Evolutionary conservation across 768 basidiomycete genomes (phyloP).

Genomic region (Podaxis mareebaensis): DNA sequence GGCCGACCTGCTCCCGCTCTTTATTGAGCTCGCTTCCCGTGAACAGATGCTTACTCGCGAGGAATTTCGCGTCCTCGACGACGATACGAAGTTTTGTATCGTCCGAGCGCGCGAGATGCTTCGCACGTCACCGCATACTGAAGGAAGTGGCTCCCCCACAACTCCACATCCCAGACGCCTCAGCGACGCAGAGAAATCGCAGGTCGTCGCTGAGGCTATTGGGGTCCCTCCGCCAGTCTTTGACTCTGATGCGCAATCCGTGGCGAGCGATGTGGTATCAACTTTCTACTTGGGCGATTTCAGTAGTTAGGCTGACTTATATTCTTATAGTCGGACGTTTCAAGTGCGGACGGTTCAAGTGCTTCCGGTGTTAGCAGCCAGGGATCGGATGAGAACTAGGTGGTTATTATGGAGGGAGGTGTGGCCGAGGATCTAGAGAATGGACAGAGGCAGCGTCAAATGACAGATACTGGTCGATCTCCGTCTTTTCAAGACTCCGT

Average conservation of each 20-base stretch:
- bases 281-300: neutral
- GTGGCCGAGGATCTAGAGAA: neutral
- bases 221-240: neutral
- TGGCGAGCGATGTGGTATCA: neutral
- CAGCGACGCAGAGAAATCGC: neutral
- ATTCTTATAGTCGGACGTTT: neutral
- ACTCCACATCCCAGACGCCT: neutral
- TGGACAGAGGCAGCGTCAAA: neutral
- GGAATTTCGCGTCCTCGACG: conserved; percentile 4
- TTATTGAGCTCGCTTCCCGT: conserved; percentile 1
- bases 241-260: neutral
- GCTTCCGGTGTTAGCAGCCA: too few species aligned
- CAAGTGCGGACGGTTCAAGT: neutral
- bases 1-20: neutral
- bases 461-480: neutral
- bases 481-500: neutral
- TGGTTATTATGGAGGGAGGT: neutral
- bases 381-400: too few species aligned
- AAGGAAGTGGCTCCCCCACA: neutral
- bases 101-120: conserved; percentile 3
- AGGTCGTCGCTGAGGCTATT: conserved; percentile 3
- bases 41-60: neutral
- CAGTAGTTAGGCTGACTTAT: neutral
- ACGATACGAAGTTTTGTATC: neutral
- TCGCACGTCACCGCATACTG: neutral